Evolutionary conservation across 352 stramenopile species (phyloP).

Genomic region (Albugo laibachii): DNA sequence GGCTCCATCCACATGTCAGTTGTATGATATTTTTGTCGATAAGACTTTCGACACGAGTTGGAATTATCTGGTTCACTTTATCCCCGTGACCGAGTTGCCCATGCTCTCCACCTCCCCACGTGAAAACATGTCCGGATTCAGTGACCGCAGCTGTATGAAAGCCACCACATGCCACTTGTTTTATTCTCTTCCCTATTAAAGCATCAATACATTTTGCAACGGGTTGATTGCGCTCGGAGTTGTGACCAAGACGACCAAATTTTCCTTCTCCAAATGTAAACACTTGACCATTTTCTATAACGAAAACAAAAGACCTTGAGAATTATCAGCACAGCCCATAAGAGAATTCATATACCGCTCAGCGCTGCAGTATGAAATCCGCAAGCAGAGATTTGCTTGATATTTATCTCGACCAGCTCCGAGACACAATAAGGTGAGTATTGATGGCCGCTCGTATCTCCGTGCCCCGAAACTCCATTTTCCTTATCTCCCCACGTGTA

Average conservation of each 20-base stretch:
- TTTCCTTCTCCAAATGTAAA: slow-evolving; percentile 90
- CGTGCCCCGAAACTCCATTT: slow-evolving; percentile 89
- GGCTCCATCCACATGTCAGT: slow-evolving; percentile 92
- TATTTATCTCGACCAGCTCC: slow-evolving; percentile 62
- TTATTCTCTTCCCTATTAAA: slow-evolving; percentile 47
- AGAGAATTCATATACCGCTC: slow-evolving; percentile 14
- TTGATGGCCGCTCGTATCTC: slow-evolving; percentile 89
- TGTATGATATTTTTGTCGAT: slow-evolving; percentile 80
- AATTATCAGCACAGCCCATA: background rate
- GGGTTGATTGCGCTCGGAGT: slow-evolving; percentile 64
- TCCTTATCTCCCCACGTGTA: slow-evolving; percentile 93
- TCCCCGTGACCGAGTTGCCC: slow-evolving; percentile 93
- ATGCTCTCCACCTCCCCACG: slow-evolving; percentile 82
- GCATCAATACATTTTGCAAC: slow-evolving; percentile 51
- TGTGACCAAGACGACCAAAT: slow-evolving; percentile 70
- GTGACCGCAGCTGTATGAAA: slow-evolving; percentile 78
- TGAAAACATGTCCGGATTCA: slow-evolving; percentile 72
- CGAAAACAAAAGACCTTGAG: background rate
- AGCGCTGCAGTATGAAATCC: slow-evolving; percentile 73
- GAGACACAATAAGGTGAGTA: slow-evolving; percentile 85
- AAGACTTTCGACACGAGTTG: slow-evolving; percentile 81
- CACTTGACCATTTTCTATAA: slow-evolving; percentile 69
- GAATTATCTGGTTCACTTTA: slow-evolving; percentile 89
- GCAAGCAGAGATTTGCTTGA: slow-evolving; percentile 80
- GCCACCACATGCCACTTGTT: slow-evolving; percentile 75